Evolutionary conservation across 2,329 filamentous ascomycete species (phyloP), one percentile per base, ranked within the genome.

Genomic region (Magnaporthales sp.): DNA sequence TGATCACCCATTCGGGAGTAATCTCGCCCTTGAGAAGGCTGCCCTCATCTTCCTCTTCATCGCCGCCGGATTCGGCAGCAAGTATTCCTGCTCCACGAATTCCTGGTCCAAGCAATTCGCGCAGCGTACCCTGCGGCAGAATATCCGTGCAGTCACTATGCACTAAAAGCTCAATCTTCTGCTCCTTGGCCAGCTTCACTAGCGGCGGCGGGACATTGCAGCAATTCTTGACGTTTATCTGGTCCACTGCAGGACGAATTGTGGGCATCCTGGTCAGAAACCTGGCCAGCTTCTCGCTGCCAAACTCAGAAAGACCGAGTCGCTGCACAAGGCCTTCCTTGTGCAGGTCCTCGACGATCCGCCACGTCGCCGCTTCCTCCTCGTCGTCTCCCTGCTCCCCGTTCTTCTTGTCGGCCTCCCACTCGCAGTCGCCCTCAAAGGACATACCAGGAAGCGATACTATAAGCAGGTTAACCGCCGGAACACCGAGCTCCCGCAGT

Each of bases 191-290:
- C 72, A 96, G 89, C 72, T 90, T 80, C 68, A 93, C 88, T 69
- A 99, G 83, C 13, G 92, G 90, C 73, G 93, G 93, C 9, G 95
- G 95, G 60, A 98, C 95, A 62, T 93, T 94, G 79, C 95, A 99
- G 81, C 94, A 98, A 78, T 98, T 92, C 72, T 91, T 89, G 64
- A 97, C 86, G 75, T 98, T 98, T 82, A 99, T 96, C 83, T 99
- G 95, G 77, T 98, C 89, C 56, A 98, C 94, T 24, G 86, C 85
- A 0, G 95, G 95, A 71, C 86, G 86, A 68, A 96, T 82, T 56
- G 81, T 82, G 26, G 91, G 27, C 13, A 10, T 22, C 15, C 15
- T 32, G 8, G 61, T 26, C 60, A 98, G 80, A 73, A 99, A 93
- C 15, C 86, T 86, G n/a, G 84, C 79, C 51, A 99, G 81, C 73